Conservation (phyloP, 768 basidiomycete species). For the Chiua virens region DNA sequence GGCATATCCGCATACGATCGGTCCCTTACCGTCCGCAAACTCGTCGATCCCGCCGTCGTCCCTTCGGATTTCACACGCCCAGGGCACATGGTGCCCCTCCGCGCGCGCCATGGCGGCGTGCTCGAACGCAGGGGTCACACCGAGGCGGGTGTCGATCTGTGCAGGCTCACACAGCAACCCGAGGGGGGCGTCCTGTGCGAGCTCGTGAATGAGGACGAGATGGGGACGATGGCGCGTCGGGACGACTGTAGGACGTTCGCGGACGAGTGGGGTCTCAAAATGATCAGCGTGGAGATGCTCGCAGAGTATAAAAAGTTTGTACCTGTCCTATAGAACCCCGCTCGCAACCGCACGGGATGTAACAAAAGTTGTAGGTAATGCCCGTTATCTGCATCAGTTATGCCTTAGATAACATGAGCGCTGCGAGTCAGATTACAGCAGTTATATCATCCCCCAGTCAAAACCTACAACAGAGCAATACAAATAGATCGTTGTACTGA, state of each 20-base stretch:
- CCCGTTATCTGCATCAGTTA: too few relatives aligned
- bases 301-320: conserved; percentile 51
- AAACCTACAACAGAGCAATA: too few relatives aligned
- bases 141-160: conserved; percentile 87
- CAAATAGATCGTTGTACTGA: too few relatives aligned
- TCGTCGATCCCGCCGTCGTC: conserved; percentile 61
- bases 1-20: conserved; percentile 98
- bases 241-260: conserved; percentile 94
- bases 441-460: too few relatives aligned
- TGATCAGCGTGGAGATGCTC: conserved; percentile 92
- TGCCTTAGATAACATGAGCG: too few relatives aligned
- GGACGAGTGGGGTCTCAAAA: conserved; percentile 83
- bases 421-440: too few relatives aligned
- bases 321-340: too few relatives aligned
- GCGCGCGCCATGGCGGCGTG: conserved; percentile 83
- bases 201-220: conserved; percentile 86
- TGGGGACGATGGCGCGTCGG: conserved; percentile 90
- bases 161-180: conserved; percentile 62
- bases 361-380: too few relatives aligned
- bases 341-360: too few relatives aligned
- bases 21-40: conserved; percentile 78
- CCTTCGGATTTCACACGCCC: conserved; percentile 84
- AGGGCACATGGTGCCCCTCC: conserved; percentile 93
- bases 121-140: conserved; percentile 91
- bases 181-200: conserved; percentile 86